Evolutionary conservation across 2,329 filamentous ascomycete genomes (phyloP), one percentile per base, ranked within the genome.

Genomic region (Coniella vitis): DNA sequence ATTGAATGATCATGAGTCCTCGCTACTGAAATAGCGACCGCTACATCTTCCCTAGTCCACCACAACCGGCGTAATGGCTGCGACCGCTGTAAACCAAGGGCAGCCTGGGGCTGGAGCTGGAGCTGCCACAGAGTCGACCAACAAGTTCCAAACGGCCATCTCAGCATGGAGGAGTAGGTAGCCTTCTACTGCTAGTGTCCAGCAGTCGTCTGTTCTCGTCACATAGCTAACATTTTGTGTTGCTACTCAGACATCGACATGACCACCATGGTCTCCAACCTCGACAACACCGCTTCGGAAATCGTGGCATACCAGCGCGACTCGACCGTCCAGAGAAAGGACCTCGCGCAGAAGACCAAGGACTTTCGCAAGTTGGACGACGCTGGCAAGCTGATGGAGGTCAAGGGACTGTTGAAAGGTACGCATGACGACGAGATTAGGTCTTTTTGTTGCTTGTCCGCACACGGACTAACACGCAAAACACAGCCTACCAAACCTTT

Each of bases 341-440:
- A 98, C 53, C 74, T 98, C 17, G 93, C 94, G n/a, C 90, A 96
- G 63, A 97, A 96, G 75, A 98, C 93, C 1, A 98, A 98, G 62
- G 91, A 97, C 60, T 98, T 97, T 59, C 78, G 90, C 53, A 97
- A 96, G 66, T 77, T 95, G 10, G 91, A 97, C 59, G 90, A 98
- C 72, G 72, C 85, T 10, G 81, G 79, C 49, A 98, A 97, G 67
- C 70, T 98, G 47, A 74, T 75, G 4, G 93, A 98, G 66, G 83
- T 95, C 71, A 98, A 97, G 69, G 81, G 81, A 35, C 70, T 98
- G 44, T 70, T 98, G 51, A 96, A 95, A 75, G 84, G 88, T 90
- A 64, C 40, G n/a, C n/a, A n/a, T n/a, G n/a, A n/a, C n/a, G n/a
- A n/a, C n/a, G 25, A 29, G 25, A 29, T 10, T 29, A 29, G n/a